phyloP scores from a whole-genome alignment of 192 early-diverging fungal genomes.

The Coemansia sp. region DNA sequence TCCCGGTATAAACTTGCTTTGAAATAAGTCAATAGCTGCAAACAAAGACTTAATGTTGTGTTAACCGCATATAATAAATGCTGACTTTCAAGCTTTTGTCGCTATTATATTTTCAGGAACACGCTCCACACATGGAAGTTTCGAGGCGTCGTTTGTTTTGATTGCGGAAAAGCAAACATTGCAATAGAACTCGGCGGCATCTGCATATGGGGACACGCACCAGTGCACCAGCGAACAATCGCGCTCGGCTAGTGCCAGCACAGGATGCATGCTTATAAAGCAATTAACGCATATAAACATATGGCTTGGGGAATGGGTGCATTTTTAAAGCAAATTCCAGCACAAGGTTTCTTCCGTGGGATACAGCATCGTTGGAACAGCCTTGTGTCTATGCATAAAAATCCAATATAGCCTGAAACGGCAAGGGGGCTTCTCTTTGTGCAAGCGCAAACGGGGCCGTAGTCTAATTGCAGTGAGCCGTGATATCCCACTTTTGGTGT shows the following conservation, averaged over 20 bases:
- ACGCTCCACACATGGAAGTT: not conserved
- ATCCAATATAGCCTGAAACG: constrained; percentile 11
- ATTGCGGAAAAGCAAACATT: not conserved
- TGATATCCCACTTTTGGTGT: not conserved
- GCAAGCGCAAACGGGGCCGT: not conserved
- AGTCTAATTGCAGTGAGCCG: constrained; percentile 1
- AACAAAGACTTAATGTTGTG: not conserved
- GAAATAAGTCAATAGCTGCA: not conserved
- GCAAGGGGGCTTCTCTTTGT: constrained; percentile 3
- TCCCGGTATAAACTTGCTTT: not conserved
- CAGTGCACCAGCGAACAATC: constrained; percentile 1
- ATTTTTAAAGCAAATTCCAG: not conserved
- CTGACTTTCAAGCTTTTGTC: not conserved
- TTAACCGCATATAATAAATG: no score
- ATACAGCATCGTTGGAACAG: not conserved
- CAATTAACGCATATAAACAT: constrained; percentile 1
- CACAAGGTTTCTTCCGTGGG: not conserved
- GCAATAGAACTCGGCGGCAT: not conserved
- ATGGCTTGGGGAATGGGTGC: not conserved
- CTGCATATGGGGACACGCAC: constrained; percentile 2
- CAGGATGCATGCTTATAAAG: constrained; percentile 9
- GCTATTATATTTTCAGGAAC: not conserved
- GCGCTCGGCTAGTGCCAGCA: constrained; percentile 6
- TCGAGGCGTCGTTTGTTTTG: not conserved
- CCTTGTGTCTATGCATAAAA: not conserved